These are phyloP conservation scores for Ascochyta koolunga DNA, from an alignment of 2,329 filamentous ascomycete species.

Conservation along the genomic window DNA sequence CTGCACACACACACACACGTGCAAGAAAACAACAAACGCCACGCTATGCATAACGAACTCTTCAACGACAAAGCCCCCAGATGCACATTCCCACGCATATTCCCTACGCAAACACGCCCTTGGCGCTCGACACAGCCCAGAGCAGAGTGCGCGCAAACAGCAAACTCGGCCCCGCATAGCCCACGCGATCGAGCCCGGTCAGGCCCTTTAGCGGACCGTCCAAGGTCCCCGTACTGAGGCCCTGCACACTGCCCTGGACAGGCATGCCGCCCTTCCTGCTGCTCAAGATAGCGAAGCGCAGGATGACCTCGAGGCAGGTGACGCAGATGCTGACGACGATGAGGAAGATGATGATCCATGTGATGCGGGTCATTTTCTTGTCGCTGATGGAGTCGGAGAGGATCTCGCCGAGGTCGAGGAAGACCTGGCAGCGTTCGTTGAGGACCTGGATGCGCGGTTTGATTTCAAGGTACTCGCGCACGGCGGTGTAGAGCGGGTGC, in stretches of 20 bases:
- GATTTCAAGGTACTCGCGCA: conserved; percentile 97
- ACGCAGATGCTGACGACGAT: conserved; percentile 91
- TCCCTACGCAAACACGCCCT: conserved; percentile 21
- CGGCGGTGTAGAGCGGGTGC: conserved; percentile 90
- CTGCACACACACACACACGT: too few species aligned
- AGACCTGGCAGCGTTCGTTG: conserved; percentile 95
- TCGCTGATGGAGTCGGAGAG: conserved; percentile 90
- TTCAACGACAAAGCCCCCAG: too few species aligned
- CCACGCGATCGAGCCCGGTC: conserved; percentile 16
- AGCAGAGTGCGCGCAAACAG: conserved; percentile 32
- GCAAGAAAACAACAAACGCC: too few species aligned
- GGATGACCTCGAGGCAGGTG: conserved; percentile 84
- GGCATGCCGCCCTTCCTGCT: conserved; percentile 26
- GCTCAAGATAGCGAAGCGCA: conserved; percentile 68
- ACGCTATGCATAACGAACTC: too few species aligned
- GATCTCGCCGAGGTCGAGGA: conserved; percentile 94
- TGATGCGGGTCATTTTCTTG: conserved; percentile 93
- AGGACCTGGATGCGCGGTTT: conserved; percentile 94
- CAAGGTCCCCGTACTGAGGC: neutral
- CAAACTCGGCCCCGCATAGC: conserved; percentile 37
- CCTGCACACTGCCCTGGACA: conserved; percentile 6
- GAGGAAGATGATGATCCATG: conserved; percentile 96
- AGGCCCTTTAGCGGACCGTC: conserved; percentile 4
- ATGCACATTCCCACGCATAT: too few species aligned
- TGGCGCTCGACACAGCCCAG: conserved; percentile 30